phyloP scores from a whole-genome alignment of 768 basidiomycete genomes.

The Leccinum fibrillosum region DNA sequence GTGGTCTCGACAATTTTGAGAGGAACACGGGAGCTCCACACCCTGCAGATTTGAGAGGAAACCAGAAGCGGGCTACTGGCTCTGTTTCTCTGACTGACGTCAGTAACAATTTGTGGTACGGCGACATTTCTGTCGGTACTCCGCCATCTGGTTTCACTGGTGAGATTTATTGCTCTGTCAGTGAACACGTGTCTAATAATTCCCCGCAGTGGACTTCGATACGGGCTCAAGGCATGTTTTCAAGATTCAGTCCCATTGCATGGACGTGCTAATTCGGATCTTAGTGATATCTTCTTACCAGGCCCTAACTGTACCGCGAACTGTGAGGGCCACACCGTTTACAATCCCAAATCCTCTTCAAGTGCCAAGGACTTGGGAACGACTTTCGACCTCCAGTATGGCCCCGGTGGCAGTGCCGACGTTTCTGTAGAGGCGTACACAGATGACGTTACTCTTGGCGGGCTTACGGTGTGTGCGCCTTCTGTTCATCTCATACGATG shows the following conservation, averaged over 20 bases:
- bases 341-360: constrained; percentile 23
- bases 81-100: background rate
- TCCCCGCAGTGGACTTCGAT: background rate
- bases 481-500: background rate
- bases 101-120: constrained; percentile 3
- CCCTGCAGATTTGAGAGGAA: background rate
- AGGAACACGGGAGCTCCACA: background rate
- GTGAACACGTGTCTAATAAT: background rate
- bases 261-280: background rate
- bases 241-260: background rate
- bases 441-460: constrained; percentile 12
- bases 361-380: constrained; percentile 1
- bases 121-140: constrained; percentile 8
- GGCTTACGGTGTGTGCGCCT: constrained; percentile 5
- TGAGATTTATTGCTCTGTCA: background rate
- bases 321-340: constrained; percentile 32
- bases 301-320: constrained; percentile 16
- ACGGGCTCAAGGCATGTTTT: constrained; percentile 10
- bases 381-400: background rate
- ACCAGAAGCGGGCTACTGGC: background rate
- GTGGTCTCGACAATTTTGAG: background rate
- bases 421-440: constrained; percentile 8
- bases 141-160: background rate
- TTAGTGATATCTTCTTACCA: constrained; percentile 29
- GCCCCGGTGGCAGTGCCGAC: background rate